Evolutionary conservation across 495 filamentous ascomycete species (phyloP).

Genomic region (Hyaloscypha variabilis): DNA sequence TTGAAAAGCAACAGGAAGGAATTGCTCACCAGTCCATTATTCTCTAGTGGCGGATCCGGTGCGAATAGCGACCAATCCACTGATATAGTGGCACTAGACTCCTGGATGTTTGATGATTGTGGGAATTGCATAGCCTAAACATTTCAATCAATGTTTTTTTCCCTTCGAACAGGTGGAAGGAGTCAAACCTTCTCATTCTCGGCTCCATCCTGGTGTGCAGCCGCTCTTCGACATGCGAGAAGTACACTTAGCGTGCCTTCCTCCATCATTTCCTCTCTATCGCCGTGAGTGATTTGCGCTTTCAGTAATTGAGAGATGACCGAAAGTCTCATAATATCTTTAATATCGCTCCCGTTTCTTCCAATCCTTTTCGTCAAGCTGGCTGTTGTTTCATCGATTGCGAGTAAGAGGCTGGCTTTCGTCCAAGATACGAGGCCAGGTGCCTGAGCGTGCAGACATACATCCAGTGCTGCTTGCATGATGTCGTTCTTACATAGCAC

Average conservation of each 20-base stretch:
- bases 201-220: neutral
- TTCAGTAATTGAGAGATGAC: conserved; percentile 18
- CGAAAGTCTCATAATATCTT: conserved; percentile 15
- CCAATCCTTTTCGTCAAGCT: conserved; percentile 13
- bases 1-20: too few species aligned
- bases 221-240: conserved; percentile 14
- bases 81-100: too few species aligned
- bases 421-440: conserved; percentile 17
- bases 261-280: conserved; percentile 14
- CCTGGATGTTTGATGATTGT: too few species aligned
- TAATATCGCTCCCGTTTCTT: conserved; percentile 16
- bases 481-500: conserved; percentile 13
- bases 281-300: neutral
- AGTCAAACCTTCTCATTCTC: neutral
- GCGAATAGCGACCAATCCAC: too few species aligned
- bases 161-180: too few species aligned
- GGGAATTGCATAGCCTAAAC: too few species aligned
- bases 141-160: too few species aligned
- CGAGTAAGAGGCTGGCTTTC: conserved; percentile 16
- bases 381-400: conserved; percentile 14
- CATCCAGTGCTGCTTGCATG: conserved; percentile 15
- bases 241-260: conserved; percentile 10
- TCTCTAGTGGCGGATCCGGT: too few species aligned
- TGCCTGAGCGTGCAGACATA: conserved; percentile 12
- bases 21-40: too few species aligned